Evolutionary conservation across 106 monocot species (phyloP).

Genomic region (Alisma plantagoaquatica): DNA sequence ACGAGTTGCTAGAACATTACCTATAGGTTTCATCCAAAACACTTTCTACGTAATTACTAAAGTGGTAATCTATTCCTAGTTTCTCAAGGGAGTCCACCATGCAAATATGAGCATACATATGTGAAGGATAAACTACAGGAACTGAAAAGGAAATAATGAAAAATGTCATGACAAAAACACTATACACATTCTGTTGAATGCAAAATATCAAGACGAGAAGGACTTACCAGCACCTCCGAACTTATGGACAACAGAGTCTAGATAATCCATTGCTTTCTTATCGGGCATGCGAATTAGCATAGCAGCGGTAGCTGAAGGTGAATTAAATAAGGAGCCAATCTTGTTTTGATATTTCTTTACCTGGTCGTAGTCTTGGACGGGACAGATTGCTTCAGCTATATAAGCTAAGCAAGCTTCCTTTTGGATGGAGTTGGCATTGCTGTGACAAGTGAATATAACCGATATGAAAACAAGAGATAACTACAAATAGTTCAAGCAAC

Average conservation of each 20-base stretch:
- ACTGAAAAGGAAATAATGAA: conserved; percentile 29
- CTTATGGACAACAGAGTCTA: conserved; percentile 28
- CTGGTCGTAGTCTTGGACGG: too few relatives aligned
- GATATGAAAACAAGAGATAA: too few relatives aligned
- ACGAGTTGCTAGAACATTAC: conserved; percentile 32
- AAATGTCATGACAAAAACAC: neutral
- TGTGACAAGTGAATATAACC: too few relatives aligned
- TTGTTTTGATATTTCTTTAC: conserved; percentile 66
- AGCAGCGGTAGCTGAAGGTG: conserved; percentile 82
- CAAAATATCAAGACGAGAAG: neutral
- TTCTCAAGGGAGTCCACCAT: conserved; percentile 61
- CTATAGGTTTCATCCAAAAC: conserved; percentile 67
- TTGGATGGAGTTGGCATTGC: too few relatives aligned
- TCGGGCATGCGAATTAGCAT: conserved; percentile 29
- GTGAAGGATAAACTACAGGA: conserved; percentile 54
- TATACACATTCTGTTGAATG: neutral
- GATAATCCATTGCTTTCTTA: conserved; percentile 50
- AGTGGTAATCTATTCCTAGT: conserved; percentile 54
- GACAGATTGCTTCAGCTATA: too few relatives aligned
- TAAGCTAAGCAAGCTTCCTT: too few relatives aligned
- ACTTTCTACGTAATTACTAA: conserved; percentile 38
- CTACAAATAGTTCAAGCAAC: too few relatives aligned
- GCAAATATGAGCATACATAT: conserved; percentile 36
- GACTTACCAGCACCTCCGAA: conserved; percentile 61
- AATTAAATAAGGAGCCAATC: conserved; percentile 89